These are phyloP conservation scores for Cucumis melo DNA, from an alignment of 306 rosid genomes.

Conservation along the genomic window DNA sequence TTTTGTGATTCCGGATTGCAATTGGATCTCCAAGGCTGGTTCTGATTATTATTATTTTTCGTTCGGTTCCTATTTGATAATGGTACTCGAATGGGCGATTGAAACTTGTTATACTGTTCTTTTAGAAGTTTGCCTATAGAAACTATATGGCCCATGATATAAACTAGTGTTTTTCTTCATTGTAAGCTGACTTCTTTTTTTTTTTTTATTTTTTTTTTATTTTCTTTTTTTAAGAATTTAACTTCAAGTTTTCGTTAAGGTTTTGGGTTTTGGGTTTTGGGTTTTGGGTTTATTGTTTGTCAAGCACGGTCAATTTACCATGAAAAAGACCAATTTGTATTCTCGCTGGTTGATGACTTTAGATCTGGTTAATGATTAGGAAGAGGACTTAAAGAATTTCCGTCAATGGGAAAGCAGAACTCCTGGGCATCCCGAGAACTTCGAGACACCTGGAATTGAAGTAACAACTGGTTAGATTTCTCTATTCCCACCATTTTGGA, in stretches of 20 bases:
- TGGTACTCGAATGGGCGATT: background rate
- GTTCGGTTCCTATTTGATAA: background rate
- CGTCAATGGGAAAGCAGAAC: slow-evolving; percentile 92
- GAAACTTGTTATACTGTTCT: background rate
- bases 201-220: background rate
- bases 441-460: slow-evolving; percentile 86
- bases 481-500: background rate
- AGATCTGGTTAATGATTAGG: slow-evolving; percentile 30
- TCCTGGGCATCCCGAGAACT: slow-evolving; percentile 97
- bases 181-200: background rate
- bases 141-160: background rate
- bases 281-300: background rate
- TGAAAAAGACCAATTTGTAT: background rate
- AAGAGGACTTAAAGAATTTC: slow-evolving; percentile 66
- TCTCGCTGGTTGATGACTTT: background rate
- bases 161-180: background rate
- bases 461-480: slow-evolving; percentile 76
- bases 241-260: background rate
- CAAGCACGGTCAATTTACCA: background rate
- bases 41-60: background rate
- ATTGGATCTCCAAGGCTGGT: background rate
- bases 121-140: background rate
- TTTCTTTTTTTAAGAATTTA: background rate
- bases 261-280: background rate
- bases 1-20: background rate